phyloP scores from a whole-genome alignment of 768 basidiomycete genomes.

The Symmetrospora coprosmae region DNA sequence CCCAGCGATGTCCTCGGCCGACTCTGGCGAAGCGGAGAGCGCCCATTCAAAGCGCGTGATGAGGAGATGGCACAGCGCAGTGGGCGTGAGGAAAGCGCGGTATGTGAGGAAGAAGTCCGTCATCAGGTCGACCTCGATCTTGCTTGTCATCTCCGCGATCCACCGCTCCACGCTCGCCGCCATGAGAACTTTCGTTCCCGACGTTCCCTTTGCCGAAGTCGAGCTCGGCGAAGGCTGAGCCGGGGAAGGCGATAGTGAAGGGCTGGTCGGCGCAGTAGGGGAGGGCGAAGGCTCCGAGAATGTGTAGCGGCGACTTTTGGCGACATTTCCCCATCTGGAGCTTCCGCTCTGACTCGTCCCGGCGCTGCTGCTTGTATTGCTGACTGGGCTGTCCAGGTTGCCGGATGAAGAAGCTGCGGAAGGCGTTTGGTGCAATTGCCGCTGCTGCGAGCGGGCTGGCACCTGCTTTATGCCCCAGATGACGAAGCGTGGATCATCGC shows the following conservation, averaged over 20 bases:
- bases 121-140: constrained; percentile 71
- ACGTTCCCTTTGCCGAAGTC: constrained; percentile 34
- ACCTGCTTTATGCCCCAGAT: constrained; percentile 60
- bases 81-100: constrained; percentile 62
- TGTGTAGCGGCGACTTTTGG: too few relatives aligned
- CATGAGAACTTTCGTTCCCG: constrained; percentile 44
- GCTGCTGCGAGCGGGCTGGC: not conserved
- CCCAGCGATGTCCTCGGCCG: constrained; percentile 50
- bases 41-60: constrained; percentile 86
- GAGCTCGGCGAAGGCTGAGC: not conserved
- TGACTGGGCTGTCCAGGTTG: too few relatives aligned
- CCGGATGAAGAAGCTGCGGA: too few relatives aligned
- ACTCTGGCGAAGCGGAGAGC: constrained; percentile 38
- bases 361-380: not conserved
- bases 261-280: too few relatives aligned
- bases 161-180: constrained; percentile 85
- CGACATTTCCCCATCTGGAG: too few relatives aligned
- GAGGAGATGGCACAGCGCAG: constrained; percentile 66
- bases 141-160: constrained; percentile 79
- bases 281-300: too few relatives aligned
- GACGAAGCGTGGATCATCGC: constrained; percentile 78
- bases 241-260: not conserved
- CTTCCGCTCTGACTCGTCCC: not conserved
- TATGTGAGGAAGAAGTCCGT: constrained; percentile 86
- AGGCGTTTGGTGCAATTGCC: not conserved